Conservation (phyloP, 2,329 filamentous ascomycete genomes). For the Sporothrix inflata region DNA sequence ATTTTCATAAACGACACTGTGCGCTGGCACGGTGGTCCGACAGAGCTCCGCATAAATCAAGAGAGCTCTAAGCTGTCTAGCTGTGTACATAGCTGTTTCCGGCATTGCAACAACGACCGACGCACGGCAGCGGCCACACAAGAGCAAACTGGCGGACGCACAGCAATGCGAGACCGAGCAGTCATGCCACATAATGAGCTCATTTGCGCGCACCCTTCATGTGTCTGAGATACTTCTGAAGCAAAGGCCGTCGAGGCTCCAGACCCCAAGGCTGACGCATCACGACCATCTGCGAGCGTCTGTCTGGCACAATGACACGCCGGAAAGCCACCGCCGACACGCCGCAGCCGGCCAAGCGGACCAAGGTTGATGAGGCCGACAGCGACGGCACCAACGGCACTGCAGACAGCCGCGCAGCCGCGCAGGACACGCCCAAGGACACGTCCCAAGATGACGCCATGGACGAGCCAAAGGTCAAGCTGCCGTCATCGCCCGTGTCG, state of each 20-base stretch:
- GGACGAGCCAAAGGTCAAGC: background rate
- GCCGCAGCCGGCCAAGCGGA: slow-evolving; percentile 26
- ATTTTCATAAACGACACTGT: background rate
- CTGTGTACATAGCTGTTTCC: background rate
- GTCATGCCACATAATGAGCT: slow-evolving; percentile 3
- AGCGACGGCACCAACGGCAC: background rate
- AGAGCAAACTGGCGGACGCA: background rate
- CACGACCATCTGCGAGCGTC: background rate
- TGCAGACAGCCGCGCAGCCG: background rate
- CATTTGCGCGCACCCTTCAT: background rate
- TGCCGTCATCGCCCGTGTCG: slow-evolving; percentile 5
- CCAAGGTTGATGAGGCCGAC: background rate
- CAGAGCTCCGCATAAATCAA: slow-evolving; percentile 1
- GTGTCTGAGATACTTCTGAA: background rate
- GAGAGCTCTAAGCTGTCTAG: slow-evolving; percentile 8
- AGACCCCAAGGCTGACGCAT: background rate
- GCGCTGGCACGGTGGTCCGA: background rate
- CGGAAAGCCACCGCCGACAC: slow-evolving; percentile 1
- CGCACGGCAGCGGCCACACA: background rate
- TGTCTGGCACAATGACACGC: slow-evolving; percentile 23
- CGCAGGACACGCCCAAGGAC: background rate
- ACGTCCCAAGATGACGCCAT: background rate
- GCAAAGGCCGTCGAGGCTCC: background rate
- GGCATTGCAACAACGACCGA: background rate
- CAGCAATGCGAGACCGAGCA: background rate